Base-by-base conservation (phyloP, 1,139 yeast genomes). In the Taphrina wiesneri region DNA sequence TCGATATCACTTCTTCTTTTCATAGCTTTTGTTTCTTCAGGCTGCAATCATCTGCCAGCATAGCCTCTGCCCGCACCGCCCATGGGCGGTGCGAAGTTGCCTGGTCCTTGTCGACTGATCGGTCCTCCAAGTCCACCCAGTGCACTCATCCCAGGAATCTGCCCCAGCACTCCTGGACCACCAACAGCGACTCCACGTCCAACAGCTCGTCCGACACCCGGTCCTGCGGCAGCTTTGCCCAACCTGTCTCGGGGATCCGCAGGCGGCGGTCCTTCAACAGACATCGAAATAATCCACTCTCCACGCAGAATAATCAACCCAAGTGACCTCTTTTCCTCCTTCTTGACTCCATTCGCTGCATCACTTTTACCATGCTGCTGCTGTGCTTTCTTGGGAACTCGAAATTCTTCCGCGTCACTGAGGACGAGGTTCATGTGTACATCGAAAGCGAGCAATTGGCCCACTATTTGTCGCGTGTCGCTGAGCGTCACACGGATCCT, bases 291-390 rank as follows among this genome's bases (percentile, higher is more conserved):
- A 34, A 93, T 85, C 70, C 88, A 90, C 70, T 90, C 97, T 1
- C 99, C 99, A 71, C 99, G 82, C 60, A 93, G 78, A 46, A 93
- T 87, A 6, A 90, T 83, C 66, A 93, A 81, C 0, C 99, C 99
- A 51, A 93, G 77, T 1, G 85, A 79, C 67, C 98, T 79, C 74
- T 86, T 88, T 67, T 86, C 86, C 70, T 86, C 89, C 34, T 28
- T 36, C 26, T 45, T 45, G 28, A 45, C 28, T 11, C 41, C 17
- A 30, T 11, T 11, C 21, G 23, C 51, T 4, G 19, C 30, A 23
- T 26, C 34, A 7, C 26, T 4, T 9, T 23, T 21, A 28, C 49
- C 49, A 7, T 41, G 19, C 17, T 11, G 17, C 6, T 28, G 45
- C 13, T 28, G 45, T 17, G 51, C 56, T 13, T 56, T 56, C 32